Percentiles rank a stretch among this genome's conserved stretches.
Conservation (phyloP, 2,329 filamentous ascomycete species). For the Epichloe sylvatica region DNA sequence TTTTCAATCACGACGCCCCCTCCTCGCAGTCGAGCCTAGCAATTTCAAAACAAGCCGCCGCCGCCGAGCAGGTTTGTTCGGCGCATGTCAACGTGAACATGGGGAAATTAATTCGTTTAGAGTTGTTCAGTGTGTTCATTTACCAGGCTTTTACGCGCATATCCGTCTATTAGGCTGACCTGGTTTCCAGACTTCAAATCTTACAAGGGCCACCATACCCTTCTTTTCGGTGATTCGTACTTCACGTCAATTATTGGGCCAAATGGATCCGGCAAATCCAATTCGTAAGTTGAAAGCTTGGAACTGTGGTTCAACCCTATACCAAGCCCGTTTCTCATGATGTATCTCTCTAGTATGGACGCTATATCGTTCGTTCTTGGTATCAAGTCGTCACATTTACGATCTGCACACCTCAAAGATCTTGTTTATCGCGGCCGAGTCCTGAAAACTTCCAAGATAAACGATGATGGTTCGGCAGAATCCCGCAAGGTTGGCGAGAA, state of each 20-base stretch:
- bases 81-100: slow-evolving; percentile 38
- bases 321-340: not conserved
- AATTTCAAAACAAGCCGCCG: not conserved
- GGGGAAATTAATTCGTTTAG: slow-evolving; percentile 91
- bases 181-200: slow-evolving; percentile 77
- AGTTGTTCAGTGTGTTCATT: slow-evolving; percentile 66
- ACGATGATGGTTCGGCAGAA: slow-evolving; percentile 69
- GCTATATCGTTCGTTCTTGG: slow-evolving; percentile 97
- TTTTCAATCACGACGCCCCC: not conserved
- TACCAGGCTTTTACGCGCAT: not conserved
- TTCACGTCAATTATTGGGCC: slow-evolving; percentile 98
- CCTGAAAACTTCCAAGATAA: slow-evolving; percentile 81
- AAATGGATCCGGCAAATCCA: slow-evolving; percentile 98
- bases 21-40: not conserved
- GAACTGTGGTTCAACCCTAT: not conserved
- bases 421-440: slow-evolving; percentile 92
- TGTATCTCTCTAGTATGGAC: slow-evolving; percentile 58
- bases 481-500: slow-evolving; percentile 50
- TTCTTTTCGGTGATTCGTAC: slow-evolving; percentile 93
- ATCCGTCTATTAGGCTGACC: slow-evolving; percentile 5
- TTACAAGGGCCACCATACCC: slow-evolving; percentile 89
- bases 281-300: slow-evolving; percentile 53
- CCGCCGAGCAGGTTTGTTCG: not conserved
- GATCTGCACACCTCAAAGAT: slow-evolving; percentile 85
- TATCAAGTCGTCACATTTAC: slow-evolving; percentile 95